A percentile compares a stretch with the other conserved stretches of the same genome.
Conservation (phyloP, 805 yeast genomes). For the Saturnispora silvae region DNA sequence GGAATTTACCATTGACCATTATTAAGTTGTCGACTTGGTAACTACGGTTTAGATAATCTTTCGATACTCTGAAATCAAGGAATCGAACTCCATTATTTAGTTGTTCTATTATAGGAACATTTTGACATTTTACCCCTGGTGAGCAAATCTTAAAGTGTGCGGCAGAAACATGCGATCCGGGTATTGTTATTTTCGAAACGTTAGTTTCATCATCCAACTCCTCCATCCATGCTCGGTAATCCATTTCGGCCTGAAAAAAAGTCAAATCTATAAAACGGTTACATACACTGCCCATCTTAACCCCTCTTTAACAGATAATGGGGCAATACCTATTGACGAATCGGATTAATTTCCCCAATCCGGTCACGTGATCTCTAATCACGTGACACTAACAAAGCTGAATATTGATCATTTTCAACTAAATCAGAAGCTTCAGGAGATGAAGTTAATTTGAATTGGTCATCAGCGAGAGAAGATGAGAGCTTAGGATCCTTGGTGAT, state of each 20-base stretch:
- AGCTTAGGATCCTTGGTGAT: slow-evolving; percentile 6
- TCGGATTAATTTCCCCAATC: not conserved
- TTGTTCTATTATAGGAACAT: slow-evolving; percentile 46
- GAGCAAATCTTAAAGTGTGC: slow-evolving; percentile 54
- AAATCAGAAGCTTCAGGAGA: not conserved
- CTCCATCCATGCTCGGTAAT: slow-evolving; percentile 36
- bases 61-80: slow-evolving; percentile 56
- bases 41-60: slow-evolving; percentile 35
- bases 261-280: not conserved
- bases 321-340: slow-evolving; percentile 1
- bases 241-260: not conserved
- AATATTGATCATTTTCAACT: not conserved
- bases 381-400: not conserved
- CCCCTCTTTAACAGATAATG: too few species aligned
- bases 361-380: slow-evolving; percentile 4
- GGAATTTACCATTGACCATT: slow-evolving; percentile 68
- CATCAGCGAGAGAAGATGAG: not conserved
- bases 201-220: slow-evolving; percentile 35
- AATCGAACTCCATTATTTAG: slow-evolving; percentile 67
- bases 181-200: slow-evolving; percentile 48
- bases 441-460: slow-evolving; percentile 12
- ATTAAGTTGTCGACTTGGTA: slow-evolving; percentile 41
- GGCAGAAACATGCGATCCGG: slow-evolving; percentile 82
- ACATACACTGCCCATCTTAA: not conserved
- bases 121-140: slow-evolving; percentile 74